Conservation (phyloP, 1,284 basidiomycete species). For the Ustilago trichophora region DNA sequence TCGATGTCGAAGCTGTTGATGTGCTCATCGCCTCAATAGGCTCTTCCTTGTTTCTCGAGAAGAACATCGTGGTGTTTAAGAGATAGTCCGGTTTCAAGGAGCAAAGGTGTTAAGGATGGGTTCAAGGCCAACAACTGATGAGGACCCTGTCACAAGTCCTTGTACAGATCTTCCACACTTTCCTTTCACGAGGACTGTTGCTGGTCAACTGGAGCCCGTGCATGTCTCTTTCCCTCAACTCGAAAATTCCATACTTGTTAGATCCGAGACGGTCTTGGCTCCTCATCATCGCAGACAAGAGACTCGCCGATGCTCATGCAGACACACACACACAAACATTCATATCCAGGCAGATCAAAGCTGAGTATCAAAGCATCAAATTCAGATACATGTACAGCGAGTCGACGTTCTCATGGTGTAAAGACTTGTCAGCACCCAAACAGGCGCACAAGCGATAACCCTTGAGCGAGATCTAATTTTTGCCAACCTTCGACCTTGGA, state of each 20-base stretch:
- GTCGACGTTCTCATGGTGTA: no score
- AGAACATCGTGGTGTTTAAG: slow-evolving; percentile 17
- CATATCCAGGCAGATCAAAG: not conserved
- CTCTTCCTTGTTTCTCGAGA: slow-evolving; percentile 16
- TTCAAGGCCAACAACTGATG: not conserved
- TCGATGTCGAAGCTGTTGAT: slow-evolving; percentile 6
- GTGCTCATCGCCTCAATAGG: slow-evolving; percentile 4
- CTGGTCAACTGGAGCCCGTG: not conserved
- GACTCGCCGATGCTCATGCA: no score
- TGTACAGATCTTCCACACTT: slow-evolving; percentile 2
- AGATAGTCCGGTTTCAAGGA: no score
- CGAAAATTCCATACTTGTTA: not conserved
- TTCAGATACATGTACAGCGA: not conserved
- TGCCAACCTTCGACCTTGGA: no score
- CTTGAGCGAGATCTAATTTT: no score
- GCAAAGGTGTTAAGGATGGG: no score
- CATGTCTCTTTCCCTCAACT: not conserved
- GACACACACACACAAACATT: not conserved
- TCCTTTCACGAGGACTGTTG: not conserved
- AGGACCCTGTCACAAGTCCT: slow-evolving; percentile 6
- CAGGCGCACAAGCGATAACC: no score
- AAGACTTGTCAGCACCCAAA: no score
- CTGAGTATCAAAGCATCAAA: not conserved
- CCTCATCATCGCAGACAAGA: no score
- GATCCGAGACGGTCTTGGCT: no score